Base-by-base conservation (phyloP, 176 grass and related monocot species). In the Puya raimondii region DNA sequence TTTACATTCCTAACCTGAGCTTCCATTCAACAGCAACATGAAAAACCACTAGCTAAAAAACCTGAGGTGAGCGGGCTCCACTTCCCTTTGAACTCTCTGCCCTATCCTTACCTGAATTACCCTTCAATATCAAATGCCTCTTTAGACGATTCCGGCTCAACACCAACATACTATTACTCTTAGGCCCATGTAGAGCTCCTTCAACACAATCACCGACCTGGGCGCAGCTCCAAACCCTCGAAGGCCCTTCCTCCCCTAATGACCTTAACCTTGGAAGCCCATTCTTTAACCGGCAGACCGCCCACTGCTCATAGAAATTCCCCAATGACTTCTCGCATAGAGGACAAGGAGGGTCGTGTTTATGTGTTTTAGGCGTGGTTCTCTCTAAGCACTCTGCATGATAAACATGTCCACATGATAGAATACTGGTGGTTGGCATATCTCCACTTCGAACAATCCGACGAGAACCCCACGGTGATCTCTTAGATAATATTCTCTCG, bases 311-410 rank as follows among this genome's bases (percentile, higher is more conserved):
- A 0, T 76, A 83, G 48, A 77, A 75, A 63, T 82, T 78, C 47
- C 83, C 80, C 47, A 74, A 66, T 67, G 66, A 70, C 61, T 90
- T 96, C 21, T 87, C 76, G 4, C 91, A 96, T 47, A 74, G 51
- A 51, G 91, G 87, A 51, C 87, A 96, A 58, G 84, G 76, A 53
- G 91, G 91, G 25, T 91, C 87, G 73, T 85, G 79, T 49, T 85
- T 90, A 49, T 82, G 76, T 49, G 70, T 67, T 67, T 96, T 96
- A 17, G 91, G 82, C 26, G 84, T 80, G 10, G 80, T 71, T 29
- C 80, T 67, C 29, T 96, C 91, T 77, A 96, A 85, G 72, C 87
- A 91, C 56, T 96, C 91, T 27, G 84, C 84, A 74, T 91, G 91
- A 49, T 88, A 96, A n/a, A 90, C 84, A 82, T 96, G 87, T 64